Conservation (phyloP, 768 basidiomycete species). For the Suillus subalutaceus region DNA sequence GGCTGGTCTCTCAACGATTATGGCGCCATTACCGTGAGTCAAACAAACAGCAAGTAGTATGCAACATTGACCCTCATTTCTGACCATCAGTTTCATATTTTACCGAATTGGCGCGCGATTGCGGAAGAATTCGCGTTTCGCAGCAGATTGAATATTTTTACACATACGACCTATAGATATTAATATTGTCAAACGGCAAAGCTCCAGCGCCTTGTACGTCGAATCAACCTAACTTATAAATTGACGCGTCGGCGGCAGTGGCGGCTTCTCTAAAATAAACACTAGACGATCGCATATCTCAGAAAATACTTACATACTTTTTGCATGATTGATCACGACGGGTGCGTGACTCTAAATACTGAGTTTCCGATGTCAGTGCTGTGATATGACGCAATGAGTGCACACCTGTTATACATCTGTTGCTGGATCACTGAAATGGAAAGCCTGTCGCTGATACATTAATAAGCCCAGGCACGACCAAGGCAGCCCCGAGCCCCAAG, state of each 20-base stretch:
- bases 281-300: background rate
- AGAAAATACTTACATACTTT: no score
- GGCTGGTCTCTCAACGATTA: conserved; percentile 61
- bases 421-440: background rate
- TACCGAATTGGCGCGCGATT: conserved; percentile 48
- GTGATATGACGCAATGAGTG: background rate
- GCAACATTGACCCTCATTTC: background rate
- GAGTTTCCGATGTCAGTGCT: no score
- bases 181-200: background rate
- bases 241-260: background rate
- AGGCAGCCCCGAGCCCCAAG: background rate
- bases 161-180: background rate
- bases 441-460: background rate
- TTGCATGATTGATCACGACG: background rate
- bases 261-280: background rate
- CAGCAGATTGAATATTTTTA: conserved; percentile 24
- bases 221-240: background rate
- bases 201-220: background rate
- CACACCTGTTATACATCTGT: background rate
- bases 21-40: conserved; percentile 65
- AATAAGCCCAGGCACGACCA: background rate
- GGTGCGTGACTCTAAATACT: background rate
- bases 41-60: background rate
- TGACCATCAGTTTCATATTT: conserved; percentile 46
- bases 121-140: conserved; percentile 47